Evolutionary conservation across 106 monocot species (phyloP).

Genomic region (Platanthera zijinensis): DNA sequence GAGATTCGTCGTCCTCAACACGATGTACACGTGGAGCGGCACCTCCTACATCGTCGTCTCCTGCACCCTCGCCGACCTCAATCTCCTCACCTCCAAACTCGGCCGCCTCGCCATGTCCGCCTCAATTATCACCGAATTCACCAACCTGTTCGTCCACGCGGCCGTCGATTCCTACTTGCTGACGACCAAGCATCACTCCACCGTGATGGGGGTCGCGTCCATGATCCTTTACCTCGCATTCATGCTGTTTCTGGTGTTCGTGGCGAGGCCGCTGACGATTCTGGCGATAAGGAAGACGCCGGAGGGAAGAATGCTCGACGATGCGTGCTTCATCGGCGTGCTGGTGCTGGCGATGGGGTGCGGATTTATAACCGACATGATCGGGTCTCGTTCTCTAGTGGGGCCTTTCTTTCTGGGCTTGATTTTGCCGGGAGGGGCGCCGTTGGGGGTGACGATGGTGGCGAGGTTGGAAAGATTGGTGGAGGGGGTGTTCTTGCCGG

Average conservation of each 20-base stretch:
- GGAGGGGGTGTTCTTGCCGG: slow-evolving; percentile 38
- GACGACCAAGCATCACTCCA: no score
- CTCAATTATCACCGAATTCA: no score
- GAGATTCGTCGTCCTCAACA: no score
- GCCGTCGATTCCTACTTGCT: no score
- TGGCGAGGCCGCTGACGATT: slow-evolving; percentile 24
- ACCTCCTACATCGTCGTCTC: no score
- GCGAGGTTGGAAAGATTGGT: slow-evolving; percentile 44
- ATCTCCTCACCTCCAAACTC: no score
- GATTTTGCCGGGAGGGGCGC: slow-evolving; percentile 48
- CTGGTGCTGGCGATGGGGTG: slow-evolving; percentile 19
- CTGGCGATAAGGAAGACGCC: slow-evolving; percentile 22
- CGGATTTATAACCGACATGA: slow-evolving; percentile 24
- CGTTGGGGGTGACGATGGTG: slow-evolving; percentile 50
- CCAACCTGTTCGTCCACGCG: no score
- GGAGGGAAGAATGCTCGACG: slow-evolving; percentile 21
- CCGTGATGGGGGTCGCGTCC: no score
- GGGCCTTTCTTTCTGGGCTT: slow-evolving; percentile 49
- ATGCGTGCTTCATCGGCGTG: slow-evolving; percentile 19
- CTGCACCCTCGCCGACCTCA: no score
- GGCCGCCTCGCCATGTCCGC: no score
- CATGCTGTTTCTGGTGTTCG: slow-evolving; percentile 12
- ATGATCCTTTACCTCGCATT: slow-evolving; percentile 18
- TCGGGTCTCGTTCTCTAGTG: slow-evolving; percentile 23
- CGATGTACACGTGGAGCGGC: no score